Evolutionary conservation across 176 grass and related monocot species (phyloP), one percentile per base, ranked within the genome.

Genomic region (barley (Hordeum vulgare)): DNA sequence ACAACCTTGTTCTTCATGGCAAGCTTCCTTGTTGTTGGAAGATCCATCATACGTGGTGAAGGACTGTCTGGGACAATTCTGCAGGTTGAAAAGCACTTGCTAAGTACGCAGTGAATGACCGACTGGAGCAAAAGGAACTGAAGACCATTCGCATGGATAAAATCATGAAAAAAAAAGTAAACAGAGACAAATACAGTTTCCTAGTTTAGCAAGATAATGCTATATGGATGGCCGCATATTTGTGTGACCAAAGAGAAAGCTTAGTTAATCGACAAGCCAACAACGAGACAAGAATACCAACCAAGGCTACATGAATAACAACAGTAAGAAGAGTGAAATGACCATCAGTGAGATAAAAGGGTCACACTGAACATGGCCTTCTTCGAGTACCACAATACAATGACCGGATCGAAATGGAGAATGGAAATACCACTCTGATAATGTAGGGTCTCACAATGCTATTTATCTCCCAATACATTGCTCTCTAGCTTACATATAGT

Each of bases 1-100:
- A 90, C 85, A 57, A 95, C 86, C 35, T 94, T 98, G 80, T 94
- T 98, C 58, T 95, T 95, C 66, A 86, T 71, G 15, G 89, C 89
- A 26, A 95, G 85, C 78, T 92, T 92, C 80, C 96, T 91, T 79
- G 93, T 94, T 18, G 93, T 98, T 36, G 89, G 96, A 41, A 98
- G 93, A 88, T 87, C 85, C 81, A 87, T 86, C 86, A 90, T 49
- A 5, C 91, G 90, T n/a, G 76, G 35, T 21, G 93, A 98, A 75
- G 96, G 96, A 83, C 61, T 90, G 53, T 96, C 96, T 31, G 81
- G 81, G 20, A 98, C 93, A 76, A 90, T 83, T 42, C 96, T 98
- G 77, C 62, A 57, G 63, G 26, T 7, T 3, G 63, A 60, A 85
- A 91, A 71, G 5, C 24, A 40, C 2, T 45, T 8, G 39, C 27